phyloP scores from a whole-genome alignment of 2,329 filamentous ascomycete species.

The Tolypocladium tropicale region DNA sequence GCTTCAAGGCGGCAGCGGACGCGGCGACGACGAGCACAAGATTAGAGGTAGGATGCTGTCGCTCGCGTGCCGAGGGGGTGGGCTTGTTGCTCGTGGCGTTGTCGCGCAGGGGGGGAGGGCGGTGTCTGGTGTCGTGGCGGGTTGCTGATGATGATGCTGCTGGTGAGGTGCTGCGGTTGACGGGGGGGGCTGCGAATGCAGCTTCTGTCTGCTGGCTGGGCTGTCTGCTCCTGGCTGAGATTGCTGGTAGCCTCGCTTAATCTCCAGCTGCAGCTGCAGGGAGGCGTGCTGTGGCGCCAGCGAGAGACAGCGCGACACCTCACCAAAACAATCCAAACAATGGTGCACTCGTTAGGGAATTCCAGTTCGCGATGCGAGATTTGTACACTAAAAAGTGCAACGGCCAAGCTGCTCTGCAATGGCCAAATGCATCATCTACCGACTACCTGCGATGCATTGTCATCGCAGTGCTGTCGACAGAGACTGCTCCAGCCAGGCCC shows the following conservation, averaged over 20 bases:
- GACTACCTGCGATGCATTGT: not conserved
- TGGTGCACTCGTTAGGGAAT: too few species aligned
- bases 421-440: not conserved
- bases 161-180: not conserved
- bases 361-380: not conserved
- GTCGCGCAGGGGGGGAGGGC: not conserved
- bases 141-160: not conserved
- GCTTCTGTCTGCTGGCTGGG: not conserved
- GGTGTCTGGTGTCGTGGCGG: not conserved
- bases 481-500: not conserved
- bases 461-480: not conserved
- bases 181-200: not conserved
- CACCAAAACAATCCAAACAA: not conserved
- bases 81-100: not conserved
- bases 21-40: not conserved
- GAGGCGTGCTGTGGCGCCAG: not conserved
- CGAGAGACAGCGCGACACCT: not conserved
- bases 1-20: not conserved
- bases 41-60: not conserved
- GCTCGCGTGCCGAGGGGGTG: not conserved
- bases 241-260: conserved; percentile 1
- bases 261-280: not conserved
- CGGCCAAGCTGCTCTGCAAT: not conserved
- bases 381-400: not conserved
- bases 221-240: not conserved